phyloP scores from a whole-genome alignment of 148 eudicot genomes.

The Bassia scoparia region DNA sequence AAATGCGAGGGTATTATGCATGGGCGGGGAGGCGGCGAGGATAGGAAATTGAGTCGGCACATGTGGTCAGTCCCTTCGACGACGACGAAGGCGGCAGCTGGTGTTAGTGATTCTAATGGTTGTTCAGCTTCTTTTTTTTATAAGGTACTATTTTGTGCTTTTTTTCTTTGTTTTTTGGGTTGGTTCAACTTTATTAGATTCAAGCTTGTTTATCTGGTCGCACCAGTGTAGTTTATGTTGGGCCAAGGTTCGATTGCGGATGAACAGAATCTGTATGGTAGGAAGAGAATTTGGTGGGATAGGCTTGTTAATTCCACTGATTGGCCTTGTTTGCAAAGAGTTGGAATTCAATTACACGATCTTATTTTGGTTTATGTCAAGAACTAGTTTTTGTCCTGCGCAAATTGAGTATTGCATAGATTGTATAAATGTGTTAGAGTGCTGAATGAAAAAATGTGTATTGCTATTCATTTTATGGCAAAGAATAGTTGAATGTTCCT shows the following conservation, averaged over 20 bases:
- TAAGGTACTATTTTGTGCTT: conserved; percentile 33
- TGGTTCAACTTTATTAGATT: neutral
- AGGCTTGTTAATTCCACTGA: neutral
- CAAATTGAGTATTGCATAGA: no score
- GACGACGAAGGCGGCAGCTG: conserved; percentile 20
- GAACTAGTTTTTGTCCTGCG: no score
- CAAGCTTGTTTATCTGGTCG: neutral
- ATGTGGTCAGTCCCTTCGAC: conserved; percentile 39
- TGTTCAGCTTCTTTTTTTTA: conserved; percentile 25
- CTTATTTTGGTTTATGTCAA: no score
- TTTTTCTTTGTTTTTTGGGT: conserved; percentile 1
- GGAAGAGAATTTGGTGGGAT: neutral
- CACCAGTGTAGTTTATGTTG: no score
- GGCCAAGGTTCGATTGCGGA: no score
- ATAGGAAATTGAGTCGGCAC: conserved; percentile 35
- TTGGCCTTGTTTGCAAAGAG: neutral
- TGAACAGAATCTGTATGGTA: no score
- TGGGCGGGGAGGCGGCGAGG: conserved; percentile 39
- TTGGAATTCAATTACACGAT: neutral
- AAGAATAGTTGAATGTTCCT: no score
- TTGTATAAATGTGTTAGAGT: no score
- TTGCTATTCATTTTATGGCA: no score
- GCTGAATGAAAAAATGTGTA: no score
- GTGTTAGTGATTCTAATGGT: conserved; percentile 21
- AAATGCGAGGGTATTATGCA: conserved; percentile 40